phyloP scores from a whole-genome alignment of 2,329 filamentous ascomycete species.

The Akanthomyces lecanii region DNA sequence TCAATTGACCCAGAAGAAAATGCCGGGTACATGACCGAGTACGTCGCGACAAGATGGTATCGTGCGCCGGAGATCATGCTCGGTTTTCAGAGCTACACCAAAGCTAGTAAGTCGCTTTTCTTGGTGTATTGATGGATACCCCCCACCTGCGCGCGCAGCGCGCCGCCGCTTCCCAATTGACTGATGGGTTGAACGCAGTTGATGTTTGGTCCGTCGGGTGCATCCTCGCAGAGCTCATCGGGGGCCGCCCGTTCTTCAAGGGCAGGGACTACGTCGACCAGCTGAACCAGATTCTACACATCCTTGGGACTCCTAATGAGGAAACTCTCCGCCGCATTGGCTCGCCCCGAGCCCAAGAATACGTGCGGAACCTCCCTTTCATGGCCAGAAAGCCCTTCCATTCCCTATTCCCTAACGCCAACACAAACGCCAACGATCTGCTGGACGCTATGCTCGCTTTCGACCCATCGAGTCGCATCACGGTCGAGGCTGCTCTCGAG shows the following conservation, averaged over 20 bases:
- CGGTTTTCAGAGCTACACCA: conserved; percentile 99
- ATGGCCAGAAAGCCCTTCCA: conserved; percentile 93
- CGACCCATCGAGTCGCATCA: conserved; percentile 87
- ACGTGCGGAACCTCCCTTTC: conserved; percentile 89
- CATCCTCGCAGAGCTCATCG: conserved; percentile 92
- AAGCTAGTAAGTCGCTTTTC: conserved; percentile 76
- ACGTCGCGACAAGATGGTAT: conserved; percentile 96
- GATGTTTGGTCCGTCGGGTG: conserved; percentile 99
- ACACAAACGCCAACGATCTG: conserved; percentile 90
- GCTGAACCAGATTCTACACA: conserved; percentile 97
- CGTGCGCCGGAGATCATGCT: conserved; percentile 96
- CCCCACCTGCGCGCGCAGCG: neutral
- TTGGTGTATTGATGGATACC: neutral
- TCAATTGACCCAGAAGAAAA: conserved; percentile 96
- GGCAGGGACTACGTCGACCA: conserved; percentile 98
- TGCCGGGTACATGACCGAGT: conserved; percentile 99
- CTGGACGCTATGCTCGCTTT: conserved; percentile 97
- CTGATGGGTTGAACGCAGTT: conserved; percentile 52
- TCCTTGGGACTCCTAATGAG: conserved; percentile 93
- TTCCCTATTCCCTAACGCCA: conserved; percentile 84
- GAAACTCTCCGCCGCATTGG: conserved; percentile 90
- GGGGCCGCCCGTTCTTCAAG: conserved; percentile 97
- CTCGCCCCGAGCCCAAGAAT: conserved; percentile 92
- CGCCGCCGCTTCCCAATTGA: neutral
- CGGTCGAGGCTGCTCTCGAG: conserved; percentile 89